Evolutionary conservation across 257 asterid genomes (phyloP).

Genomic region (Solanum megistacrolobum): DNA sequence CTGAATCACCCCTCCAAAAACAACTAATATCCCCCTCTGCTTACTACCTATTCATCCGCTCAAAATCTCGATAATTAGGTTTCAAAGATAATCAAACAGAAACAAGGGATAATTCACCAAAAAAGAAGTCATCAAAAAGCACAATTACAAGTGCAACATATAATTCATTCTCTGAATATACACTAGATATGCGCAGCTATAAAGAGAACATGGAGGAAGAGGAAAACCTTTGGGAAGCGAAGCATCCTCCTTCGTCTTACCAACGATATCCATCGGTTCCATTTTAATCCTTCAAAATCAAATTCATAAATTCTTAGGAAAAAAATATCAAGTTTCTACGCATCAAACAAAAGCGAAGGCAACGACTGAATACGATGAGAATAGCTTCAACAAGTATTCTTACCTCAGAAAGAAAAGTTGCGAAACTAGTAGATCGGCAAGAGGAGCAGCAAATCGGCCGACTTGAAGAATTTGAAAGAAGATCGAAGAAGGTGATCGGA

Average conservation of each 20-base stretch:
- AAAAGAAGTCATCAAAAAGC: background rate
- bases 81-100: background rate
- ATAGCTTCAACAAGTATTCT: background rate
- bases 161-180: background rate
- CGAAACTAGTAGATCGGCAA: background rate
- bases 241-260: conserved; percentile 88
- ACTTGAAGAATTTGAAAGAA: background rate
- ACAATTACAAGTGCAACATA: background rate
- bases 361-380: background rate
- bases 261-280: conserved; percentile 97
- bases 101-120: background rate
- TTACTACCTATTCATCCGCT: background rate
- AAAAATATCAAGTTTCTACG: background rate
- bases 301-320: background rate
- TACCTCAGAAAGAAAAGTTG: background rate
- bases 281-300: conserved; percentile 26
- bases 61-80: background rate
- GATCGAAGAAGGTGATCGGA: conserved; percentile 12
- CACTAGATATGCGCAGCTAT: background rate
- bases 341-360: background rate
- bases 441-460: background rate
- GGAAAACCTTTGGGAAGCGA: conserved; percentile 88
- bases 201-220: background rate
- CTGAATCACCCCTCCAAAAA: background rate
- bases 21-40: background rate